Conservation (phyloP, 2,329 filamentous ascomycete species). For the Emericellopsis cladophorae region DNA sequence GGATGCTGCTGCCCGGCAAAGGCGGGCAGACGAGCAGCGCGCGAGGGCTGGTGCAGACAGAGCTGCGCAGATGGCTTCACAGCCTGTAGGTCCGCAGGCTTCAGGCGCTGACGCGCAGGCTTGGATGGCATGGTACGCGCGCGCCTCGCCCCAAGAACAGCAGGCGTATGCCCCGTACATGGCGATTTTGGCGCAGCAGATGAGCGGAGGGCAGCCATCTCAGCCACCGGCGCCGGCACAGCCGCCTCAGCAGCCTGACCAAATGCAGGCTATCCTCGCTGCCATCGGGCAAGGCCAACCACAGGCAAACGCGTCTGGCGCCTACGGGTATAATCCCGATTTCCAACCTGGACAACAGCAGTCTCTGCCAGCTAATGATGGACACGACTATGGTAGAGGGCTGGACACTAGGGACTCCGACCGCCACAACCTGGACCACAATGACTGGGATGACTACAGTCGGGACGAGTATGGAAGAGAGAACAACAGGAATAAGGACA, state of each 20-base stretch:
- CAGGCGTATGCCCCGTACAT: constrained; percentile 28
- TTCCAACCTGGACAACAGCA: too few relatives aligned
- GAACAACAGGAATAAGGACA: constrained; percentile 13
- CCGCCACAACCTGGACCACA: constrained; percentile 16
- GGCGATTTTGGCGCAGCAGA: constrained; percentile 24
- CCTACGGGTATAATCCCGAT: too few relatives aligned
- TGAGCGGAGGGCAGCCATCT: constrained; percentile 18
- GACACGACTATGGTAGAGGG: constrained; percentile 13
- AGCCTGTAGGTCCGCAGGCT: constrained; percentile 12
- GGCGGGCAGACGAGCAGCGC: constrained; percentile 22
- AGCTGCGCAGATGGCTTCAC: constrained; percentile 9
- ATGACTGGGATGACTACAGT: constrained; percentile 20
- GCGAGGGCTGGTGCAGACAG: constrained; percentile 20
- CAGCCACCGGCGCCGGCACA: constrained; percentile 7
- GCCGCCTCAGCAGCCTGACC: constrained; percentile 17
- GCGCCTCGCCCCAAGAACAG: constrained; percentile 11
- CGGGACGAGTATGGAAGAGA: constrained; percentile 8
- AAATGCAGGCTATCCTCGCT: constrained; percentile 13
- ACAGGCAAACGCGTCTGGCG: too few relatives aligned
- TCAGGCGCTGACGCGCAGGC: constrained; percentile 12
- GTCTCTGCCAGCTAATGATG: not conserved
- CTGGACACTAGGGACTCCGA: constrained; percentile 6
- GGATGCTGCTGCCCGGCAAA: constrained; percentile 22
- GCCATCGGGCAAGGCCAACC: not conserved
- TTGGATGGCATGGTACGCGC: not conserved